Percentiles rank a stretch among this genome's conserved stretches.
phyloP scores from a whole-genome alignment of 2,329 filamentous ascomycete genomes.

The Westerdykella aurantiaca region DNA sequence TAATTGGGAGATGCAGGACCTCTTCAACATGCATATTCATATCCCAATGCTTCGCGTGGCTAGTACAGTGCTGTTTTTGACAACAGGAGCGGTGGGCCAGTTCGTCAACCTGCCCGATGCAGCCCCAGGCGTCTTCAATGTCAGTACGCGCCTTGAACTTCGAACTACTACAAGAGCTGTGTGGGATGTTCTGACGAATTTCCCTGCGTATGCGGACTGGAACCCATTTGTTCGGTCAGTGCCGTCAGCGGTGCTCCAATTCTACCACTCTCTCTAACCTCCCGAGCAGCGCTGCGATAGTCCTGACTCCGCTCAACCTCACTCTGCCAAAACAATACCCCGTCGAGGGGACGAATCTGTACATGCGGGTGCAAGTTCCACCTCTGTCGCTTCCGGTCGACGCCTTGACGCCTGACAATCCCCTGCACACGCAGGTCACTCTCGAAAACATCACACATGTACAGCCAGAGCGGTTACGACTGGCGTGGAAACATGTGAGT shows the following conservation, averaged over 20 bases:
- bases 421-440: constrained; percentile 16
- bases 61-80: too few relatives aligned
- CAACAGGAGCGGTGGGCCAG: too few relatives aligned
- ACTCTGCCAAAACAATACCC: constrained; percentile 22
- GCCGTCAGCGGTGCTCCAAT: background rate
- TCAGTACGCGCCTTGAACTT: constrained; percentile 23
- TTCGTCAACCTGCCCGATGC: constrained; percentile 20
- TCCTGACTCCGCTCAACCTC: constrained; percentile 14
- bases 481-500: constrained; percentile 21
- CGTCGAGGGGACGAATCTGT: constrained; percentile 16
- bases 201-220: constrained; percentile 24
- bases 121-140: constrained; percentile 24
- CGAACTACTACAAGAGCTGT: constrained; percentile 14
- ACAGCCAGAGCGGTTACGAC: constrained; percentile 17
- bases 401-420: constrained; percentile 21
- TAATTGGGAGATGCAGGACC: too few relatives aligned
- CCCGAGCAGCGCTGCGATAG: constrained; percentile 11
- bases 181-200: constrained; percentile 25
- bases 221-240: constrained; percentile 28
- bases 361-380: constrained; percentile 26
- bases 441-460: constrained; percentile 27
- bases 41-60: too few relatives aligned
- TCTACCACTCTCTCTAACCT: background rate
- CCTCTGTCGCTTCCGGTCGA: constrained; percentile 25
- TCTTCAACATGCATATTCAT: too few relatives aligned